These are phyloP conservation scores for Abelmoschus esculentus DNA, from an alignment of 345 rosid genomes.

Conservation along the genomic window DNA sequence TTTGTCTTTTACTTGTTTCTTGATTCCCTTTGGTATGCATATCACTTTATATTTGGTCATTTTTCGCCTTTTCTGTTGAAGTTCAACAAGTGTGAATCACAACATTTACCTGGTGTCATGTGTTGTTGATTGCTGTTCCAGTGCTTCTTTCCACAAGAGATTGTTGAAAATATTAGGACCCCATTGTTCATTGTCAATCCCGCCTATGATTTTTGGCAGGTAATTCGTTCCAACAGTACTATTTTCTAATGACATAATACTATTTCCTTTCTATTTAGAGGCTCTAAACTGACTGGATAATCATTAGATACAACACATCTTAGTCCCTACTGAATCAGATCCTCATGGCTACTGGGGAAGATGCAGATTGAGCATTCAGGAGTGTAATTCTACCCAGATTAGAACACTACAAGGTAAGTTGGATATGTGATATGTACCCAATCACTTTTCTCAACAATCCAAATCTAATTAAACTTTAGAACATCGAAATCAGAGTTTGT, in stretches of 20 bases:
- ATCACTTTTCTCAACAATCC: neutral
- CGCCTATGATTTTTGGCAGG: conserved; percentile 97
- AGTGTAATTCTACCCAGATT: conserved; percentile 53
- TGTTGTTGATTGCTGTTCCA: conserved; percentile 20
- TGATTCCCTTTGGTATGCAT: neutral
- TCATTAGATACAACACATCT: conserved; percentile 55
- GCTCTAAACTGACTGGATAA: conserved; percentile 19
- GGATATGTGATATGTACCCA: neutral
- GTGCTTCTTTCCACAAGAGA: conserved; percentile 69
- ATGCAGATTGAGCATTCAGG: conserved; percentile 52
- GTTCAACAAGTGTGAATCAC: neutral
- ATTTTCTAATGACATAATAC: conserved; percentile 1
- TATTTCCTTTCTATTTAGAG: conserved; percentile 8
- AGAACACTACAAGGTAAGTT: conserved; percentile 55
- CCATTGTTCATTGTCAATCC: conserved; percentile 74
- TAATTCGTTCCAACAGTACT: conserved; percentile 21
- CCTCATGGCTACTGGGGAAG: conserved; percentile 44
- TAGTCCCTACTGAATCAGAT: conserved; percentile 59
- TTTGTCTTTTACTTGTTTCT: conserved; percentile 1
- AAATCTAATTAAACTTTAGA: too few species aligned
- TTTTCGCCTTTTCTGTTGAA: neutral
- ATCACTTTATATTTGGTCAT: neutral
- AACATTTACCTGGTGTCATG: neutral
- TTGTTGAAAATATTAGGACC: conserved; percentile 45
- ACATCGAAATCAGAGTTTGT: neutral